These are phyloP conservation scores for Aspergillus thermomutatus DNA, from an alignment of 2,329 filamentous ascomycete species.

Conservation along the genomic window DNA sequence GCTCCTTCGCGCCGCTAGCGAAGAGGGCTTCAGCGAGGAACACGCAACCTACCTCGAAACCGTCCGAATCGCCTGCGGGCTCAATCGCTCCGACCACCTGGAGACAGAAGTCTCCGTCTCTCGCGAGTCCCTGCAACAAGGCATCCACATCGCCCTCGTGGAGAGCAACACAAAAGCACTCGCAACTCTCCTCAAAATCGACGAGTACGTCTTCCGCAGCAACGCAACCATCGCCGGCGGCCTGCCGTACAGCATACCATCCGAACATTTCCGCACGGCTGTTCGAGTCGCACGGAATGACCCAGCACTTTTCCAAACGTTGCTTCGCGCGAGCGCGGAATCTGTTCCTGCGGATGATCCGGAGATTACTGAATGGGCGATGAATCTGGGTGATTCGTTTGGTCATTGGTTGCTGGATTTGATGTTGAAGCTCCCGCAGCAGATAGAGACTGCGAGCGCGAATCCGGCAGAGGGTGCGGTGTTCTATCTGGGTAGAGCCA, in stretches of 20 bases:
- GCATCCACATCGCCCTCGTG: conserved; percentile 38
- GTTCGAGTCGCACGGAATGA: conserved; percentile 23
- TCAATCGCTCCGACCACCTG: conserved; percentile 12
- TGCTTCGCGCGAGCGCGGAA: conserved; percentile 38
- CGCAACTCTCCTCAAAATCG: conserved; percentile 36
- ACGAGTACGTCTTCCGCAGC: conserved; percentile 28
- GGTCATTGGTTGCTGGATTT: conserved; percentile 36
- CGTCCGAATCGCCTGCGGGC: conserved; percentile 31
- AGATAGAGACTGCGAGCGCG: conserved; percentile 13
- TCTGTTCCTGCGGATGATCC: conserved; percentile 34
- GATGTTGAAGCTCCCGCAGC: conserved; percentile 29
- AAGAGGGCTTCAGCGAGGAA: conserved; percentile 26
- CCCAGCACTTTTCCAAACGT: conserved; percentile 26
- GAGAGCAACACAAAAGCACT: conserved; percentile 31
- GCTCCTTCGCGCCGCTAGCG: conserved; percentile 28
- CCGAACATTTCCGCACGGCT: conserved; percentile 34
- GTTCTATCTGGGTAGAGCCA: conserved; percentile 27
- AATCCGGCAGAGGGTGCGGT: conserved; percentile 17
- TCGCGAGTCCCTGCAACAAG: conserved; percentile 33
- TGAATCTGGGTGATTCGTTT: conserved; percentile 25
- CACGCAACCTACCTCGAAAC: conserved; percentile 35
- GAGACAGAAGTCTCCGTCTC: conserved; percentile 24
- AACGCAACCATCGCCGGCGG: background rate
- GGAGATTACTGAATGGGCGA: conserved; percentile 36
- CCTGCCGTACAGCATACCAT: conserved; percentile 26